Evolutionary conservation across 2,329 filamentous ascomycete species (phyloP).

Genomic region (Fusarium mundagurra): DNA sequence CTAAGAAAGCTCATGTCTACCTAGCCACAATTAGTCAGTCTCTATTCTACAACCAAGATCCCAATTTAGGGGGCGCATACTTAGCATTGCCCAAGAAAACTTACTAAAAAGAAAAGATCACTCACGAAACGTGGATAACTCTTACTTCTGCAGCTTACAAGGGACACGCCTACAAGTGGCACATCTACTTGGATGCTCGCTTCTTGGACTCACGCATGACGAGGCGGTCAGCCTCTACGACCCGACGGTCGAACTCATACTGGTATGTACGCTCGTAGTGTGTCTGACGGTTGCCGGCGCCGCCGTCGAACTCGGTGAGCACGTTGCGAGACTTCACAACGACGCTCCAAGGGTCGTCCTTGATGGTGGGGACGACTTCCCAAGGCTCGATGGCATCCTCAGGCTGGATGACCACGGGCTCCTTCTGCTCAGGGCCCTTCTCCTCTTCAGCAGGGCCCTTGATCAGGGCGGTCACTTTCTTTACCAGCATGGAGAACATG

Average conservation of each 20-base stretch:
- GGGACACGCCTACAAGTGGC: background rate
- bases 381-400: background rate
- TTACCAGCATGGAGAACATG: background rate
- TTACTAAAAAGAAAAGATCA: background rate
- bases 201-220: accelerated
- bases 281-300: accelerated
- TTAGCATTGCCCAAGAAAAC: background rate
- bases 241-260: accelerated
- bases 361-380: background rate
- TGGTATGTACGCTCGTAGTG: accelerated
- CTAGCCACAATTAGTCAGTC: background rate
- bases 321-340: background rate
- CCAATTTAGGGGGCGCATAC: background rate
- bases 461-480: background rate
- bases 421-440: background rate
- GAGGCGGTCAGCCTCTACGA: background rate
- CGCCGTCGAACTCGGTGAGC: accelerated
- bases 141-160: background rate
- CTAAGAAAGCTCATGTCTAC: background rate
- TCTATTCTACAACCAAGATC: background rate
- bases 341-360: background rate
- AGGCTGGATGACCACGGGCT: background rate
- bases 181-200: background rate
- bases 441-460: background rate
- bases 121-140: background rate